Conservation (phyloP, 1,284 basidiomycete species). For the Phellopilus nigrolimitatus region DNA sequence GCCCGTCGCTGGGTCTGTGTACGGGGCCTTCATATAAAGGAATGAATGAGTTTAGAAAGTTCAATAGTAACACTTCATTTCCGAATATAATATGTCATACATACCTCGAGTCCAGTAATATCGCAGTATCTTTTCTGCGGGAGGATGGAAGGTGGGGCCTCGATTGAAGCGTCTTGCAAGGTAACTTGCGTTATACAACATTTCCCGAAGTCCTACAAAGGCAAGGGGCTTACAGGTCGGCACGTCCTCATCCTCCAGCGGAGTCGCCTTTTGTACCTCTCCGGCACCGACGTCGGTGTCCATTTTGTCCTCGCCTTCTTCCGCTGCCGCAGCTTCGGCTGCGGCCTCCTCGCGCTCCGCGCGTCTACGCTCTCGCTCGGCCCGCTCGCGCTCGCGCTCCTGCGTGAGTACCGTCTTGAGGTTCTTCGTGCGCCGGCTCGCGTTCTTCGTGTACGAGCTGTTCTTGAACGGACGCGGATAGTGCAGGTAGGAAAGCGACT, state of each 20-base stretch:
- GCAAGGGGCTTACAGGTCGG: conserved; percentile 54
- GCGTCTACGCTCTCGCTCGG: conserved; percentile 56
- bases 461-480: conserved; percentile 70
- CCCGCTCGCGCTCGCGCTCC: conserved; percentile 66
- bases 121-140: conserved; percentile 82
- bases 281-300: conserved; percentile 41
- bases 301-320: conserved; percentile 24
- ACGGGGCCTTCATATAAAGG: conserved; percentile 54
- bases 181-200: conserved; percentile 7
- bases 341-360: conserved; percentile 37
- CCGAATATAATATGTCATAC: conserved; percentile 18
- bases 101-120: conserved; percentile 79
- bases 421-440: conserved; percentile 67
- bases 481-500: conserved; percentile 67
- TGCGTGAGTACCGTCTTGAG: conserved; percentile 69
- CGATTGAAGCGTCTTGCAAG: conserved; percentile 83
- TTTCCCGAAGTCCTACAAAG: not conserved
- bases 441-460: conserved; percentile 57
- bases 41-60: not conserved
- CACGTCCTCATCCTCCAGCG: conserved; percentile 47
- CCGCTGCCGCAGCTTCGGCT: conserved; percentile 20
- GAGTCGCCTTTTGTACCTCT: conserved; percentile 29
- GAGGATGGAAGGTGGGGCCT: conserved; percentile 78
- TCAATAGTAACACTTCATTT: not conserved
- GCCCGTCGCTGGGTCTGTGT: conserved; percentile 79